These are phyloP conservation scores for Lachancea sp. DNA, from an alignment of 805 yeast genomes.

Conservation along the genomic window DNA sequence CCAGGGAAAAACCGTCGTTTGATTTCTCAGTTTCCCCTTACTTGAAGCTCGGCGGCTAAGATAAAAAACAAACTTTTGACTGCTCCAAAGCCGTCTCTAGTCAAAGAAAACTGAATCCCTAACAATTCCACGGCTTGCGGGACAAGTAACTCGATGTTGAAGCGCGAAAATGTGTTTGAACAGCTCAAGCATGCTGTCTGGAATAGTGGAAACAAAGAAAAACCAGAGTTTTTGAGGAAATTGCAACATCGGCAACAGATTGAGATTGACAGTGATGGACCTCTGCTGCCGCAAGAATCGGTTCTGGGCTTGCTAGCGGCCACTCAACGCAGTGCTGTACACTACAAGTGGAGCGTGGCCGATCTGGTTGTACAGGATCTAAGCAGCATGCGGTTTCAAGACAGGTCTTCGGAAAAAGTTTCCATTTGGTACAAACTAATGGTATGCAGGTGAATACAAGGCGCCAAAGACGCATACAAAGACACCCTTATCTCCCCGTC, in stretches of 20 bases:
- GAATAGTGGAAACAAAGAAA: background rate
- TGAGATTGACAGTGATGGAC: background rate
- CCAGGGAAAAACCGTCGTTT: no score
- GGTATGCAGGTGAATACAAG: background rate
- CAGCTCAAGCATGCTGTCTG: background rate
- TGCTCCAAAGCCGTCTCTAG: background rate
- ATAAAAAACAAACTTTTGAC: background rate
- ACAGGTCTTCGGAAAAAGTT: background rate
- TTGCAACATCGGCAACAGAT: background rate
- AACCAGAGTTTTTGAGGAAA: background rate
- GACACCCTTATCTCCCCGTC: background rate
- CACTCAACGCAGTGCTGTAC: background rate
- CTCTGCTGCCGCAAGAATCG: background rate
- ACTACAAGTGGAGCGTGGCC: slow-evolving; percentile 1
- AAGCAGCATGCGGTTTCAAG: background rate
- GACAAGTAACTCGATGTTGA: background rate
- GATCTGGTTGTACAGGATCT: background rate
- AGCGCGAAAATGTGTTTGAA: background rate
- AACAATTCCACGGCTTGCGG: background rate
- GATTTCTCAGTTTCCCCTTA: no score
- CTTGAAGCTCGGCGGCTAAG: background rate
- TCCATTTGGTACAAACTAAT: background rate
- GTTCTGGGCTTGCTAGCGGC: background rate
- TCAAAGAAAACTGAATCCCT: background rate
- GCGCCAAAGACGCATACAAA: background rate